Percentiles rank a stretch among this genome's conserved stretches.
These are phyloP conservation scores for Capsicum rhomboideum DNA, from an alignment of 257 asterid species.

Conservation along the genomic window DNA sequence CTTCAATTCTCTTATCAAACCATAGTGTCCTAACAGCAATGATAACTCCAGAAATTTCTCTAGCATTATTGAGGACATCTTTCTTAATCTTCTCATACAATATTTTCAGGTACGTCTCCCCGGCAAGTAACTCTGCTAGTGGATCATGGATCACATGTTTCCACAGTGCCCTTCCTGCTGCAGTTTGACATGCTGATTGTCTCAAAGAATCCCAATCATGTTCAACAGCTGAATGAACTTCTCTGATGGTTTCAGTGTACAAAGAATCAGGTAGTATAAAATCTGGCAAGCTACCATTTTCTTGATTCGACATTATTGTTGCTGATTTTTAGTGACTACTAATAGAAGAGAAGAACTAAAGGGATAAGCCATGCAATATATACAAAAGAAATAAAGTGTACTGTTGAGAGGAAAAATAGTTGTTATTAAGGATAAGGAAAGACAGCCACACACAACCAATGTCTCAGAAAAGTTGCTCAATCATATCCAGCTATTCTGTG, in stretches of 20 bases:
- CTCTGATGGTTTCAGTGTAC: constrained; percentile 34
- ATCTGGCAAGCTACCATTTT: constrained; percentile 38
- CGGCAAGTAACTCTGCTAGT: constrained; percentile 80
- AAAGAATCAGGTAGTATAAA: constrained; percentile 47
- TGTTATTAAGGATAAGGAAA: constrained; percentile 64
- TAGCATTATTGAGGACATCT: constrained; percentile 66
- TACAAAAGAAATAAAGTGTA: constrained; percentile 20
- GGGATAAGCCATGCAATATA: constrained; percentile 26
- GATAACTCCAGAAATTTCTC: constrained; percentile 83
- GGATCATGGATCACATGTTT: constrained; percentile 67
- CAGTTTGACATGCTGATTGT: constrained; percentile 86
- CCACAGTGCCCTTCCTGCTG: constrained; percentile 95
- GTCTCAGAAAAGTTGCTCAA: constrained; percentile 36
- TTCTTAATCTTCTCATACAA: constrained; percentile 80
- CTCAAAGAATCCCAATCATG: constrained; percentile 66
- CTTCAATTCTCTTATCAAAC: constrained; percentile 81
- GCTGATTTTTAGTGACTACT: constrained; percentile 11
- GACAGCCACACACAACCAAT: constrained; percentile 84
- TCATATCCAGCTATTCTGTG: constrained; percentile 29
- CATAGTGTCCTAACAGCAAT: constrained; percentile 90
- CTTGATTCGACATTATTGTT: constrained; percentile 44
- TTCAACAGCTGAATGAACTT: constrained; percentile 55
- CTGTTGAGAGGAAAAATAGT: background rate
- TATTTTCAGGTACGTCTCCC: constrained; percentile 61
- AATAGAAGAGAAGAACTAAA: constrained; percentile 34